Base-by-base conservation (phyloP, 2,329 filamentous ascomycete species). In the Aureobasidium melanogenum region DNA sequence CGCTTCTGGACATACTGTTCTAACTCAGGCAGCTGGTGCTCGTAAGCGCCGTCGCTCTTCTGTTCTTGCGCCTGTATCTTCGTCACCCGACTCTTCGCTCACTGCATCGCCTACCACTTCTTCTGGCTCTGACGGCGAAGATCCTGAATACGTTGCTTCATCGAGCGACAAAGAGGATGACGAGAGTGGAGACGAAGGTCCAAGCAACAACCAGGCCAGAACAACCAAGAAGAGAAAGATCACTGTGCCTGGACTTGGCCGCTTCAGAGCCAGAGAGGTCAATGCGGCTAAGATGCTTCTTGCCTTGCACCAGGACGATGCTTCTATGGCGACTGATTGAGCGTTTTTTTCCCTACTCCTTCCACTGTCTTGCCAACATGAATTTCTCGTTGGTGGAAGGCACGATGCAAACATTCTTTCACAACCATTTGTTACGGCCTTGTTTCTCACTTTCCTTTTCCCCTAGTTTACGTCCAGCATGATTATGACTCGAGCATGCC, bases 191-290 rank as follows among this genome's bases (percentile, higher is more conserved):
- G 51, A 10, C 10, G 41, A 55, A n/a, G 60, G 17, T 4, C 2
- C 44, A 7, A 32, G 26, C 48, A 48, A 12, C 48, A 48, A 12
- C 28, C 24, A 48, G 30, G 9, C 38, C 30, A 61, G 46, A 30
- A 24, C 30, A 26, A 61, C 32, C 57, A 60, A 61, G 59, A 61
- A 47, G 46, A 52, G 46, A 47, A 61, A 44, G 41, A 43, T 61
- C 28, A 30, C 30, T 15, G 48, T 55, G 19, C 47, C 48, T 32
- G 59, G 59, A 1, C 8, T 55, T 5, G 59, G 59, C 15, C 34
- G 24, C 36, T 61, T 54, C 41, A 38, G 26, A 39, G 22, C 39
- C 39, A 55, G 50, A 55, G 59, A 61, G 50, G 46, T 54, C 32
- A 48, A 61, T 52, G 59, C 59, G 10, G 59, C 59, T 19, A 47